Conservation (phyloP, 345 rosid species). For the Odontarrhena argentea region DNA sequence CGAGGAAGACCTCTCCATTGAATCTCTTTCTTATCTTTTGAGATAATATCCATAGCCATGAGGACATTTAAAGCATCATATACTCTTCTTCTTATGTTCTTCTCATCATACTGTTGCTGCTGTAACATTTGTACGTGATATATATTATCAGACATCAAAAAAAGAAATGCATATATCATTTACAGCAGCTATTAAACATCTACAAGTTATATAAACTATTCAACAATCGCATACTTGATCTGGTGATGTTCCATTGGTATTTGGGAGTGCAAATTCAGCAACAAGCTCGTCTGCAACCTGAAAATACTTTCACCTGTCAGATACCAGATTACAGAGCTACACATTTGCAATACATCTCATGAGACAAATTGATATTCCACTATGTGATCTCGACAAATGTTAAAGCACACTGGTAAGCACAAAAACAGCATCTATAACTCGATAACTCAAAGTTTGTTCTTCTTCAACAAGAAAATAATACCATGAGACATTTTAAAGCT, state of each 20-base stretch:
- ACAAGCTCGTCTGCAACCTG: constrained; percentile 99
- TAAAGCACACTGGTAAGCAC: constrained; percentile 6
- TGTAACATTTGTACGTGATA: constrained; percentile 19
- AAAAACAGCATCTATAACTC: neutral
- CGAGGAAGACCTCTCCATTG: constrained; percentile 99
- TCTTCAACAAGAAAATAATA: neutral
- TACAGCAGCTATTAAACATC: constrained; percentile 7
- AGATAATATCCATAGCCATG: constrained; percentile 98
- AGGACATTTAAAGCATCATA: constrained; percentile 98
- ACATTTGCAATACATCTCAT: constrained; percentile 22
- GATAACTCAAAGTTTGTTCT: neutral
- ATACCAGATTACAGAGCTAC: constrained; percentile 23
- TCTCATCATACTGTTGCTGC: constrained; percentile 98
- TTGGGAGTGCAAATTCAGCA: constrained; percentile 92
- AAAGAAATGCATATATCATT: neutral
- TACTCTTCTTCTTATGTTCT: constrained; percentile 95
- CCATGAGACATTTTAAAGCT: constrained; percentile 1
- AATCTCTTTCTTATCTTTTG: constrained; percentile 96
- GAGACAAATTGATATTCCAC: constrained; percentile 19
- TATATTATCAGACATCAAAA: constrained; percentile 5
- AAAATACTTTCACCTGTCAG: constrained; percentile 46
- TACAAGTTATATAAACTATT: neutral
- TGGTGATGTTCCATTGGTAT: constrained; percentile 64
- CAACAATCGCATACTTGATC: constrained; percentile 72
- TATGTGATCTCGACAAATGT: neutral